A percentile compares a stretch with the other conserved stretches of the same genome.
These are phyloP conservation scores for Magnusiomyces clavatus DNA, from an alignment of 1,139 yeast species.

Conservation along the genomic window DNA sequence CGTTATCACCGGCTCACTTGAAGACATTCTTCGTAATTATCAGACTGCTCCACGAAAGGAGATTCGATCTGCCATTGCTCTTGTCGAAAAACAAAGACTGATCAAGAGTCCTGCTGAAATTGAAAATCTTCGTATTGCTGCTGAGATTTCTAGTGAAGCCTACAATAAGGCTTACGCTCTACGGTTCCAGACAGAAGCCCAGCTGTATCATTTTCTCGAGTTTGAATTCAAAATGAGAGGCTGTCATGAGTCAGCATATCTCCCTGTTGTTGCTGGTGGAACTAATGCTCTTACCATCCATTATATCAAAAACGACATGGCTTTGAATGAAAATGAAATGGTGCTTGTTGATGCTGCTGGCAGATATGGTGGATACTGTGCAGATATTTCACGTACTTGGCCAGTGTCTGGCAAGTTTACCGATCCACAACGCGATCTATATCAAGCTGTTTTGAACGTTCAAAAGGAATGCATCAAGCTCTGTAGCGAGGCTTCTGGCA, in stretches of 20 bases:
- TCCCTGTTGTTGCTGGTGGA: conserved; percentile 97
- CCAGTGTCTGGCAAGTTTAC: conserved; percentile 71
- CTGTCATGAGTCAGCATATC: conserved; percentile 81
- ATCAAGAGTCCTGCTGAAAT: conserved; percentile 74
- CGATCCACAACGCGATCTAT: conserved; percentile 73
- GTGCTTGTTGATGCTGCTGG: conserved; percentile 97
- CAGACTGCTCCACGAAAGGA: conserved; percentile 7
- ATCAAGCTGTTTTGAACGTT: conserved; percentile 78
- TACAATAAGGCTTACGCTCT: conserved; percentile 67
- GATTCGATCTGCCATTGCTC: conserved; percentile 12
- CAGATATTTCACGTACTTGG: conserved; percentile 97
- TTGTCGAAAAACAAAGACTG: conserved; percentile 53
- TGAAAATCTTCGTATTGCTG: conserved; percentile 71
- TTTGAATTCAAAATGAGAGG: conserved; percentile 80
- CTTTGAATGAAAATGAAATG: conserved; percentile 64
- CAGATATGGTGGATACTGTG: conserved; percentile 84
- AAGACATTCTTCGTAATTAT: conserved; percentile 7
- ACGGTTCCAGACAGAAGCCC: conserved; percentile 62
- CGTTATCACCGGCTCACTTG: conserved; percentile 10
- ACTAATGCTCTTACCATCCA: conserved; percentile 79
- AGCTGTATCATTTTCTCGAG: conserved; percentile 74
- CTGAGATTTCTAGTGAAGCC: conserved; percentile 72
- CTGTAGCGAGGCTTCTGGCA: conserved; percentile 46
- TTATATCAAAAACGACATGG: conserved; percentile 81
- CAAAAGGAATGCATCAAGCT: conserved; percentile 69